Evolutionary conservation across 2,329 filamentous ascomycete genomes (phyloP), one percentile per base, ranked within the genome.

Genomic region (Pseudogymnoascus sp.): DNA sequence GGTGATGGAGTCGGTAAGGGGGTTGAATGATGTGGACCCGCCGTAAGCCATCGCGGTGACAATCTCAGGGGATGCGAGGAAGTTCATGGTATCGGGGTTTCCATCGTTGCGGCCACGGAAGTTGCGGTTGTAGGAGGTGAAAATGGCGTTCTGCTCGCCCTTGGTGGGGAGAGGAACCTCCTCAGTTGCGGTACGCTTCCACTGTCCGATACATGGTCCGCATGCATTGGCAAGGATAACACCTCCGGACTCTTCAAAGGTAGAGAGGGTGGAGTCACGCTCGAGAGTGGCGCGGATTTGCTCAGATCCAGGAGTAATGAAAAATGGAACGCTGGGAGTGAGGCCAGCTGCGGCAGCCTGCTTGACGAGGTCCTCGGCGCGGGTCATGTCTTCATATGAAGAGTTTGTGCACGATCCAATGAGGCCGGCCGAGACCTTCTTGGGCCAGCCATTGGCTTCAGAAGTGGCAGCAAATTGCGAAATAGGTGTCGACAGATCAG

Each of bases 351-450:
- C 86, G 60, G 87, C 83, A 8, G 94, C 94, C 75, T 97, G 92
- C 75, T 93, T 92, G 63, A 97, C 91, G 62, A 99, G 84, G 72
- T 92, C 86, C 77, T 97, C 93, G 12, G 92, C 91, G 65, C 93
- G 88, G 36, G 92, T 95, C 94, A 99, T 99, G 74, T 99, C 94
- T 77, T 97, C 89, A 75, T 97, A 99, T 2, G 94, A 97, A 75
- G 91, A 96, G 82, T 99, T 99, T 59, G 94, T 99, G 81, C 94
- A 99, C 78, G 92, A 96, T 64, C 94, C 94, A 72, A 99, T 99
- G 61, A 99, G 83, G 60, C 92, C 92, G 27, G 94, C 93, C 10
- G 92, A 94, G 65, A 99, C 88, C 66, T 88, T 91, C 72, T 90
- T 84, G 2, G 94, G 94, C 94, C 94, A 99, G 59, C 89, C 80